These are phyloP conservation scores for Gymnopilus dilepis DNA, from an alignment of 768 basidiomycete genomes.

Conservation along the genomic window DNA sequence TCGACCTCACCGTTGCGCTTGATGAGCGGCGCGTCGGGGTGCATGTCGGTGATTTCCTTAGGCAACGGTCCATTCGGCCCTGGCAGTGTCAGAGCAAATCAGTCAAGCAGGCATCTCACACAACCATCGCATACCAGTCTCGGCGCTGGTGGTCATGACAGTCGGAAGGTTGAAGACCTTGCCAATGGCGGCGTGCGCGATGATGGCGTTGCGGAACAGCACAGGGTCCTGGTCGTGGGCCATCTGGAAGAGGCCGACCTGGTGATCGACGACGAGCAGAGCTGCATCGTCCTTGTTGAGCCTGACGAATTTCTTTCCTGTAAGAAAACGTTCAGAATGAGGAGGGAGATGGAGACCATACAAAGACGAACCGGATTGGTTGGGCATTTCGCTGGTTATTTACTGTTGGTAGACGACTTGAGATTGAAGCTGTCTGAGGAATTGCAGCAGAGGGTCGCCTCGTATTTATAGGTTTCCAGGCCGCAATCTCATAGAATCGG, in stretches of 20 bases:
- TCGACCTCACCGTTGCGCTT: conserved; percentile 56
- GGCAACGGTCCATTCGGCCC: conserved; percentile 56
- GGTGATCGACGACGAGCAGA: conserved; percentile 54
- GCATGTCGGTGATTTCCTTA: conserved; percentile 48
- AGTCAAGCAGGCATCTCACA: no score
- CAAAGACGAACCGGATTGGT: background rate
- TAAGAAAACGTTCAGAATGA: background rate
- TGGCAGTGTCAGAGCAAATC: no score
- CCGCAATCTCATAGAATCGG: background rate
- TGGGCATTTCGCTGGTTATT: background rate
- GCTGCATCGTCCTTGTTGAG: conserved; percentile 50
- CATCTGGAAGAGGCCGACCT: conserved; percentile 52
- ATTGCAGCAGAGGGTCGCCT: background rate
- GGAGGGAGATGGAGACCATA: background rate
- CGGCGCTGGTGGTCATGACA: conserved; percentile 49
- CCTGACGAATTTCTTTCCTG: conserved; percentile 15
- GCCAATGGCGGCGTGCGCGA: conserved; percentile 52
- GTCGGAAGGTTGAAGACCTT: conserved; percentile 52
- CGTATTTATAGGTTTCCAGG: background rate
- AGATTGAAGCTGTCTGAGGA: background rate
- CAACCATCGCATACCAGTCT: no score
- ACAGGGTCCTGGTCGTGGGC: conserved; percentile 46
- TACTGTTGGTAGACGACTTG: background rate
- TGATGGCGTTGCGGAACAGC: conserved; percentile 49
- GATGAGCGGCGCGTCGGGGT: conserved; percentile 49